These are phyloP conservation scores for Wickerhamiella bombiphila DNA, from an alignment of 805 yeast species.

Conservation along the genomic window DNA sequence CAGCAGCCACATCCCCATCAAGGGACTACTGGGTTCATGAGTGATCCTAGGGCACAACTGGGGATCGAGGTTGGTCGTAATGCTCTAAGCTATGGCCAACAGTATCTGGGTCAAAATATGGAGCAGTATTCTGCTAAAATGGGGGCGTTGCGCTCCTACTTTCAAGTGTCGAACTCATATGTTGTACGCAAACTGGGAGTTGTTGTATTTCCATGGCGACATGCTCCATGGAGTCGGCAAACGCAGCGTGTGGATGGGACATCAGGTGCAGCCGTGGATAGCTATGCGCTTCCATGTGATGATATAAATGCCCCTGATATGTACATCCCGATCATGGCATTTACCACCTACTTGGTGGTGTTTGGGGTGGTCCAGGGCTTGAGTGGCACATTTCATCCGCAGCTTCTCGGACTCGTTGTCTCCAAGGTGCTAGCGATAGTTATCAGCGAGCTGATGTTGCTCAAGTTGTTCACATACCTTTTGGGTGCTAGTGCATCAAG, in stretches of 20 bases:
- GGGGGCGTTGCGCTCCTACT: slow-evolving; percentile 62
- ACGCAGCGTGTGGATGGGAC: slow-evolving; percentile 24
- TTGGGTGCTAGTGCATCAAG: slow-evolving; percentile 49
- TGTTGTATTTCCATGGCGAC: slow-evolving; percentile 73
- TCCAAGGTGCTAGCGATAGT: slow-evolving; percentile 77
- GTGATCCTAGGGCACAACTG: slow-evolving; percentile 67
- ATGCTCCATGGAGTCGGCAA: slow-evolving; percentile 65
- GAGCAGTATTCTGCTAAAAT: slow-evolving; percentile 33
- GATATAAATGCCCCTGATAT: slow-evolving; percentile 93
- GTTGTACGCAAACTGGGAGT: slow-evolving; percentile 60
- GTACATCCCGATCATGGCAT: slow-evolving; percentile 90
- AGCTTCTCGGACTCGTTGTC: slow-evolving; percentile 72
- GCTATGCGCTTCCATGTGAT: slow-evolving; percentile 60
- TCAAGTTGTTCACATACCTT: slow-evolving; percentile 72
- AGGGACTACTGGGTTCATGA: slow-evolving; percentile 9
- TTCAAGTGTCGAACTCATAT: slow-evolving; percentile 80
- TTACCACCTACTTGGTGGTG: slow-evolving; percentile 69
- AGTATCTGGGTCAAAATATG: slow-evolving; percentile 58
- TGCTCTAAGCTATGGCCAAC: slow-evolving; percentile 70
- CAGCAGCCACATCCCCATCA: slow-evolving; percentile 10
- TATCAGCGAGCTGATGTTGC: slow-evolving; percentile 54
- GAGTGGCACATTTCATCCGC: slow-evolving; percentile 84
- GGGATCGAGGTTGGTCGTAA: slow-evolving; percentile 80
- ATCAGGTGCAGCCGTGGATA: slow-evolving; percentile 26
- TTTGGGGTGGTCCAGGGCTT: slow-evolving; percentile 79